Evolutionary conservation across 2,329 filamentous ascomycete species (phyloP).

Genomic region (Hypoxylon sp.): DNA sequence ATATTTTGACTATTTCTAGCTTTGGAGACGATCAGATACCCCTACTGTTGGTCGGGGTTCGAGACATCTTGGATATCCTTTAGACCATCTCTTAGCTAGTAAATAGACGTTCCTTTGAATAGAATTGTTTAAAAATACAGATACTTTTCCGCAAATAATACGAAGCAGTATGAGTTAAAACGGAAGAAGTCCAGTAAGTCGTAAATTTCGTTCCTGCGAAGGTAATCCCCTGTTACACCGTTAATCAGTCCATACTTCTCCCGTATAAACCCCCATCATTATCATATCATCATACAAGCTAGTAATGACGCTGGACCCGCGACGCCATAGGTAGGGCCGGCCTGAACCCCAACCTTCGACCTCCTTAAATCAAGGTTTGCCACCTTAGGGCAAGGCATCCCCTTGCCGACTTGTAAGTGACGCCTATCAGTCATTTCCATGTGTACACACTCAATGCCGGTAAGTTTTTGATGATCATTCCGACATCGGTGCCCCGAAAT

Average conservation of each 20-base stretch:
- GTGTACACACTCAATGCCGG: neutral
- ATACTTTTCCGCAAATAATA: conserved; percentile 7
- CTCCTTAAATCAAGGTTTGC: neutral
- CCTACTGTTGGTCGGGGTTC: conserved; percentile 13
- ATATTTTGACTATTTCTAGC: conserved; percentile 21
- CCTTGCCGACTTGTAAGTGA: neutral
- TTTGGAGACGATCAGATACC: conserved; percentile 21
- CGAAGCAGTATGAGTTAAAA: neutral
- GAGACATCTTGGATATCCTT: conserved; percentile 25
- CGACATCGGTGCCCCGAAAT: conserved; percentile 11
- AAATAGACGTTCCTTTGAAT: conserved; percentile 19
- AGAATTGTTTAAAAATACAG: conserved; percentile 5
- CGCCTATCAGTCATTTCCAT: neutral
- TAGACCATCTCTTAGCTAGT: conserved; percentile 31
- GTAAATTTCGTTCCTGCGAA: neutral
- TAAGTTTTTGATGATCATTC: conserved; percentile 5
- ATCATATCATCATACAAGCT: conserved; percentile 2
- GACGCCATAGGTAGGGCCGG: conserved; percentile 5
- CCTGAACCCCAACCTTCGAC: neutral
- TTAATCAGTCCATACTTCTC: neutral
- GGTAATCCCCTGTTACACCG: neutral
- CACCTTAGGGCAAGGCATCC: neutral
- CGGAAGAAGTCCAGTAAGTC: neutral
- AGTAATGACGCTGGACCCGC: neutral
- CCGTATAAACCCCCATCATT: neutral